phyloP scores from a whole-genome alignment of 331 rosid species.

The Acacia pycnantha region DNA sequence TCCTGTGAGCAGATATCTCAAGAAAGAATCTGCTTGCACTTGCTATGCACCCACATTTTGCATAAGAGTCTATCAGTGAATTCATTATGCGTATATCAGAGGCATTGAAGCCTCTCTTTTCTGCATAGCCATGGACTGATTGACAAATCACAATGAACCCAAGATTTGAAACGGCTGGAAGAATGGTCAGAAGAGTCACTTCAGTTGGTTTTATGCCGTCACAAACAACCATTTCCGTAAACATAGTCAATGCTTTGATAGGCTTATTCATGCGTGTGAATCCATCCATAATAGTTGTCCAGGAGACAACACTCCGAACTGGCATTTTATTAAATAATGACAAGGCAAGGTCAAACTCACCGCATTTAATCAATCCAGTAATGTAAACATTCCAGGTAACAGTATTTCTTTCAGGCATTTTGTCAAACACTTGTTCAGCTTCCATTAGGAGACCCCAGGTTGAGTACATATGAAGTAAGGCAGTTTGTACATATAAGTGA shows the following conservation, averaged over 20 bases:
- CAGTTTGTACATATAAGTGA: constrained; percentile 69
- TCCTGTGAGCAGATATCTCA: constrained; percentile 52
- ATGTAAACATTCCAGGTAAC: constrained; percentile 72
- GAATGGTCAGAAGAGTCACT: constrained; percentile 58
- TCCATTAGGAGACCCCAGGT: constrained; percentile 43
- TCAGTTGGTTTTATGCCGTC: constrained; percentile 55
- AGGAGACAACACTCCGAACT: constrained; percentile 54
- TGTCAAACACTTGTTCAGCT: constrained; percentile 52
- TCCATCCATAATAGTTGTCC: constrained; percentile 70
- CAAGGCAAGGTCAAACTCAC: constrained; percentile 51
- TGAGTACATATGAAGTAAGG: constrained; percentile 48
- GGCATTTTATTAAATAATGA: constrained; percentile 61
- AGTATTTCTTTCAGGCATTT: constrained; percentile 51
- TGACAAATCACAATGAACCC: constrained; percentile 57
- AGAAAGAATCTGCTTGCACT: constrained; percentile 48
- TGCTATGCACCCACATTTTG: constrained; percentile 72
- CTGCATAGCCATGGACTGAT: constrained; percentile 61
- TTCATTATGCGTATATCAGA: constrained; percentile 52
- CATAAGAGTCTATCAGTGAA: constrained; percentile 60
- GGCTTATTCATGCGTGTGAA: constrained; percentile 43
- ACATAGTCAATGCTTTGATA: constrained; percentile 48
- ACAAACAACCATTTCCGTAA: constrained; percentile 50
- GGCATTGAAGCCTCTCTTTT: constrained; percentile 59
- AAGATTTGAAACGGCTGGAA: constrained; percentile 58
- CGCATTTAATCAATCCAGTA: constrained; percentile 56